Conservation (phyloP, 164 flowering plant species). For the Stephania cephalantha region DNA sequence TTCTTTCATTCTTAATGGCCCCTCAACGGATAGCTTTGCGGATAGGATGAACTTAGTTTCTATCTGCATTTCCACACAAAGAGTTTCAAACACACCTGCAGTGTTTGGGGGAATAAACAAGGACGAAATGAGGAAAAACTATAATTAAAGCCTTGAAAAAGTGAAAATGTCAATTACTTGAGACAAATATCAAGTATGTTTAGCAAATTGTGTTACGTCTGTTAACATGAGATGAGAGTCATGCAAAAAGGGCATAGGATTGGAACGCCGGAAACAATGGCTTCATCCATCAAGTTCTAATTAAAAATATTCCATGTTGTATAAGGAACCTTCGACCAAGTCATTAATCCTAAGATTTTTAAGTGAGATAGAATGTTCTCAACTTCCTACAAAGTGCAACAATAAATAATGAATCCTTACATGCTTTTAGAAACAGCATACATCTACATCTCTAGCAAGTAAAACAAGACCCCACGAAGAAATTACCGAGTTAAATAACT, state of each 20-base stretch:
- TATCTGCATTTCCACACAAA: conserved; percentile 45
- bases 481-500: conserved; percentile 61
- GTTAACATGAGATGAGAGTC: not conserved
- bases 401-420: not conserved
- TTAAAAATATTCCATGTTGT: no score
- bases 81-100: conserved; percentile 7
- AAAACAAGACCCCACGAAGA: not conserved
- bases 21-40: conserved; percentile 72
- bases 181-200: not conserved
- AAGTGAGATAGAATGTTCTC: not conserved
- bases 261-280: not conserved
- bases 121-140: not conserved
- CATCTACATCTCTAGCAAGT: no score
- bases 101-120: not conserved
- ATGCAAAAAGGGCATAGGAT: not conserved
- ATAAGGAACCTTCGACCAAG: not conserved
- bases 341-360: not conserved
- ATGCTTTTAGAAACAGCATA: not conserved
- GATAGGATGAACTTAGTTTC: conserved; percentile 64
- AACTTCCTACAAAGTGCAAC: not conserved
- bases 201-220: not conserved
- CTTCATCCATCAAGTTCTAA: not conserved
- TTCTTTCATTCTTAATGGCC: conserved; percentile 86
- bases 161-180: not conserved
- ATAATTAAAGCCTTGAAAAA: not conserved